phyloP scores from a whole-genome alignment of 495 filamentous ascomycete genomes.

The Trichodelitschia bisporula region DNA sequence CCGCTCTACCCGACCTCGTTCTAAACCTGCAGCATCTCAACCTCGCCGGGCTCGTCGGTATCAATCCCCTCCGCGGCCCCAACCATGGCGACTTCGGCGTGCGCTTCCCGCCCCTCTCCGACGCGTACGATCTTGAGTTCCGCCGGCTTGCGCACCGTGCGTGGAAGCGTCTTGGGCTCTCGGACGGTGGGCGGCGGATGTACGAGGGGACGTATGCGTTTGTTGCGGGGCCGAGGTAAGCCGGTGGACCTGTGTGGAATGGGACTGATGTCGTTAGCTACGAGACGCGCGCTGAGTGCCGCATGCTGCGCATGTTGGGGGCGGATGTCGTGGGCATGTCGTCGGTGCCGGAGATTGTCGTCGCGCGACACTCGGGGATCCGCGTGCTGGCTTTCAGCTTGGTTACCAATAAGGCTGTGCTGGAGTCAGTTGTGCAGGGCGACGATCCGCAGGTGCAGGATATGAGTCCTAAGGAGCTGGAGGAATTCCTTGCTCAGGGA shows the following conservation, averaged over 20 bases:
- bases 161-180: constrained; percentile 26
- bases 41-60: constrained; percentile 41
- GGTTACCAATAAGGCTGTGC: constrained; percentile 50
- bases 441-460: constrained; percentile 21
- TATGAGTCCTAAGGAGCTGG: constrained; percentile 23
- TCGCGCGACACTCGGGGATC: constrained; percentile 45
- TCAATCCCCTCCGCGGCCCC: constrained; percentile 45
- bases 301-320: constrained; percentile 39
- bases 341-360: constrained; percentile 53
- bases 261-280: constrained; percentile 20
- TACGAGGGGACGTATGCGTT: constrained; percentile 60
- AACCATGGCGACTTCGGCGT: constrained; percentile 44
- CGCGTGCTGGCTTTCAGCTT: constrained; percentile 49
- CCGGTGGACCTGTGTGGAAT: no score
- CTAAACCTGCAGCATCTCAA: constrained; percentile 30
- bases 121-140: constrained; percentile 51
- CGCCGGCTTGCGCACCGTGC: constrained; percentile 32
- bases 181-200: constrained; percentile 22
- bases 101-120: constrained; percentile 47
- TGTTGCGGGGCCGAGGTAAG: constrained; percentile 42
- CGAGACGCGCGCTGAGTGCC: constrained; percentile 55
- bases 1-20: background rate
- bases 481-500: constrained; percentile 30
- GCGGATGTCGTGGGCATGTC: constrained; percentile 63
- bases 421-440: constrained; percentile 36